These are phyloP conservation scores for Phytophthora citricola DNA, from an alignment of 352 stramenopile genomes.

Conservation along the genomic window DNA sequence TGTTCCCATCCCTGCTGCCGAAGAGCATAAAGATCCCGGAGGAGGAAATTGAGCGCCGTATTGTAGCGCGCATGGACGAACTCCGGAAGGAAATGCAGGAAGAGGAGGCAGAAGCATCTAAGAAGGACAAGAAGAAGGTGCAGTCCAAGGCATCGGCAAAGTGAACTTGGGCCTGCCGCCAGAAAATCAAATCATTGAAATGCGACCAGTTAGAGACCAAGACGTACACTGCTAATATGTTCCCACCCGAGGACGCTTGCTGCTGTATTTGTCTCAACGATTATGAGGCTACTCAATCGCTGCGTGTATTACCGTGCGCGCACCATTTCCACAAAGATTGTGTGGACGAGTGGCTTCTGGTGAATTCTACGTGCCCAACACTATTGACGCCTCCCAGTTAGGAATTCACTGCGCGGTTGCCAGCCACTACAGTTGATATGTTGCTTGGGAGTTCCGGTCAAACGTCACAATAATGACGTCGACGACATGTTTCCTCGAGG, in stretches of 20 bases:
- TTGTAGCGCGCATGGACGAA: slow-evolving; percentile 76
- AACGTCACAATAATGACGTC: no score
- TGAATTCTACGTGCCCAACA: slow-evolving; percentile 89
- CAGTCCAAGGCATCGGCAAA: neutral
- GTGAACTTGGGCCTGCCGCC: neutral
- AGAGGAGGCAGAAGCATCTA: slow-evolving; percentile 23
- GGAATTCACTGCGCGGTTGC: no score
- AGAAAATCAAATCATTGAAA: no score
- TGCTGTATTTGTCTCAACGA: slow-evolving; percentile 94
- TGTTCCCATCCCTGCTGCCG: slow-evolving; percentile 78
- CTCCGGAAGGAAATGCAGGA: slow-evolving; percentile 50
- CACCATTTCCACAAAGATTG: slow-evolving; percentile 96
- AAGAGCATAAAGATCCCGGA: slow-evolving; percentile 73
- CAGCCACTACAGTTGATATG: no score
- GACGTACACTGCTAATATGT: slow-evolving; percentile 68
- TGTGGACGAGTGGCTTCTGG: slow-evolving; percentile 89
- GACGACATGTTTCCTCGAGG: no score
- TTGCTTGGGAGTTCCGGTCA: no score
- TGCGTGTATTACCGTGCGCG: slow-evolving; percentile 94
- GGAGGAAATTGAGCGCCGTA: slow-evolving; percentile 81
- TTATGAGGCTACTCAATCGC: slow-evolving; percentile 87
- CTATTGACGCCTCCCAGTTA: no score
- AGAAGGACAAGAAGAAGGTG: slow-evolving; percentile 2
- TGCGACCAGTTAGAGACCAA: slow-evolving; percentile 62
- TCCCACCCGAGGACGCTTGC: slow-evolving; percentile 82